phyloP scores from a whole-genome alignment of 345 rosid species.

The Eucalyptus viminalis region DNA sequence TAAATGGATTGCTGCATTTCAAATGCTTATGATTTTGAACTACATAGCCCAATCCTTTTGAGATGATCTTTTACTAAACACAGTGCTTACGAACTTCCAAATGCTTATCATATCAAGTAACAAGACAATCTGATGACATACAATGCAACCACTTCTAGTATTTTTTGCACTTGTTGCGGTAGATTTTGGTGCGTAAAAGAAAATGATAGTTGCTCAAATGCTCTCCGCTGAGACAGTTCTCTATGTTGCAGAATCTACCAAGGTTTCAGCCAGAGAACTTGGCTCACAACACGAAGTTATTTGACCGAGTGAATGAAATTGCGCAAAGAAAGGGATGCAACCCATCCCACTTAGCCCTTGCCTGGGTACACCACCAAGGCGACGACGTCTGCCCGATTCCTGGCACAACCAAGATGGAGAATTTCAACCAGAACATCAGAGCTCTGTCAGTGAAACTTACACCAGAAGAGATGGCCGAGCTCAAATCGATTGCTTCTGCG shows the following conservation, averaged over 20 bases:
- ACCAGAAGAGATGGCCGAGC: slow-evolving; percentile 43
- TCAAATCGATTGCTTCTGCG: slow-evolving; percentile 30
- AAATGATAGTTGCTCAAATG: not conserved
- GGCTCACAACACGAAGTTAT: not conserved
- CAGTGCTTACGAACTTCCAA: no score
- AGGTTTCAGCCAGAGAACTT: not conserved
- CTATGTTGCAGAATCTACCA: not conserved
- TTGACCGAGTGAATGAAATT: not conserved
- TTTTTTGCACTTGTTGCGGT: no score
- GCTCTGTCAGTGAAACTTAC: slow-evolving; percentile 43
- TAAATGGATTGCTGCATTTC: no score
- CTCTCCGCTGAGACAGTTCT: not conserved
- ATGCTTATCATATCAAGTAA: no score
- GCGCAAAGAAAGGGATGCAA: slow-evolving; percentile 3
- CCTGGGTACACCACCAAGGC: slow-evolving; percentile 1
- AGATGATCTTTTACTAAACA: no score
- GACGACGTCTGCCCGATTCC: not conserved
- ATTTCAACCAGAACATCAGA: slow-evolving; percentile 7
- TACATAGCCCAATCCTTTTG: no score
- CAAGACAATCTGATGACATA: no score
- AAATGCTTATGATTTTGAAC: no score
- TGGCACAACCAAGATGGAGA: not conserved
- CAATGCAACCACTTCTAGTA: no score
- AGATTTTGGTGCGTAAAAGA: not conserved
- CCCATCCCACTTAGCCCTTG: not conserved